phyloP scores from a whole-genome alignment of 192 early-diverging fungal species.

The Chytriomyces hyalinus region DNA sequence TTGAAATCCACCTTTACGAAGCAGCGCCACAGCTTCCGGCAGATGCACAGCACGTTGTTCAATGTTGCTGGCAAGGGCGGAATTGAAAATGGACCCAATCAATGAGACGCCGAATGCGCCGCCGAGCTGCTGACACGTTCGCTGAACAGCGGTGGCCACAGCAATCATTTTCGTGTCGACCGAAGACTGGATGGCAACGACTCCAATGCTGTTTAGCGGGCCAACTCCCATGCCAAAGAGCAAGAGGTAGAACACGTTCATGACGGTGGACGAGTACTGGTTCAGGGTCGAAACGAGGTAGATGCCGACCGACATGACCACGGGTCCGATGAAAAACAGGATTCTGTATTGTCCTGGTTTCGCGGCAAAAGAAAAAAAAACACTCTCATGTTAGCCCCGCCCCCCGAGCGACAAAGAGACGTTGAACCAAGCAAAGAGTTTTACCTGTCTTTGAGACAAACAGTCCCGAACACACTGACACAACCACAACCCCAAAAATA shows the following conservation, averaged over 20 bases:
- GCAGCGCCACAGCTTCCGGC: not conserved
- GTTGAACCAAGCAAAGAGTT: constrained; percentile 10
- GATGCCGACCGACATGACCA: constrained; percentile 33
- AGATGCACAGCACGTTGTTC: not conserved
- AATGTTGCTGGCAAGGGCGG: constrained; percentile 16
- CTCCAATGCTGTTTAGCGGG: constrained; percentile 27
- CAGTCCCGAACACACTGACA: constrained; percentile 57
- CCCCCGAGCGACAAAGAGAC: constrained; percentile 47
- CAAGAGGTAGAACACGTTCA: constrained; percentile 35
- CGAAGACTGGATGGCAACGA: constrained; percentile 37
- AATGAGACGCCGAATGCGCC: constrained; percentile 44
- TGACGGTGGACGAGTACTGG: constrained; percentile 22
- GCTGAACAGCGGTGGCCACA: constrained; percentile 33
- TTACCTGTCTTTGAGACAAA: constrained; percentile 31
- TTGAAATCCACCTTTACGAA: not conserved
- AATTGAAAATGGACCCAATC: constrained; percentile 46
- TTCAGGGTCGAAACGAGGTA: constrained; percentile 29
- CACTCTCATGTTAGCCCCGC: not conserved
- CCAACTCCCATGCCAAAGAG: constrained; percentile 40
- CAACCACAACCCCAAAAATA: constrained; percentile 68
- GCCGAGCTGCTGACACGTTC: constrained; percentile 40
- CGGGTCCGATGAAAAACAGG: constrained; percentile 38
- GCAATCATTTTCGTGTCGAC: constrained; percentile 38
- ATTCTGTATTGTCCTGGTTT: constrained; percentile 36
- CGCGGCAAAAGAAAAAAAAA: constrained; percentile 7